Conservation (phyloP, 176 grass and related monocot genomes). For the Carex cristatella region DNA sequence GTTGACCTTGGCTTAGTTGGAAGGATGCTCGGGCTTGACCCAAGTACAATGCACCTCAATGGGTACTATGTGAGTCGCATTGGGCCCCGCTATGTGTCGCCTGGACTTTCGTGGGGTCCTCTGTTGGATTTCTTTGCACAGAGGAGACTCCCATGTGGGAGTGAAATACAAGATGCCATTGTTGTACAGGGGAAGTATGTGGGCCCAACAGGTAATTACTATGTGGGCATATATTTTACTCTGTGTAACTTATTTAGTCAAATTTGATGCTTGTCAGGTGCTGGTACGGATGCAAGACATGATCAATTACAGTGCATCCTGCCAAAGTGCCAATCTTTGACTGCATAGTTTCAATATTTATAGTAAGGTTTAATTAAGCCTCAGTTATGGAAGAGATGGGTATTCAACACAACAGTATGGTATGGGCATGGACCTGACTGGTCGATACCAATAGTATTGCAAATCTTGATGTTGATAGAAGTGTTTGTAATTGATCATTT, state of each 20-base stretch:
- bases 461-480: neutral
- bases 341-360: neutral
- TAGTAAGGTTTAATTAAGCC: neutral
- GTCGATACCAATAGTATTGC: neutral
- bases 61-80: constrained; percentile 8
- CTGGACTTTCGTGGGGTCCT: neutral
- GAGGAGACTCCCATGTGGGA: constrained; percentile 11
- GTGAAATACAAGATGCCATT: constrained; percentile 7
- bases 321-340: neutral
- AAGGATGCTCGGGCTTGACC: neutral
- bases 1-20: constrained; percentile 9
- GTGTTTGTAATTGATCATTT: neutral
- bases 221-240: neutral
- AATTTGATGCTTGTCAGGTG: neutral
- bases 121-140: constrained; percentile 11
- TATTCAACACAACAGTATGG: neutral
- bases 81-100: neutral
- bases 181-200: neutral
- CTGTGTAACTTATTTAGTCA: neutral
- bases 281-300: neutral
- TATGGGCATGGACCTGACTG: neutral
- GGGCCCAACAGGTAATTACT: neutral
- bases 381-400: neutral
- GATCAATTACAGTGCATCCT: neutral
- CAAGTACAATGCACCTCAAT: neutral